Conservation (phyloP, 306 rosid genomes). For the Malus sieversii region DNA sequence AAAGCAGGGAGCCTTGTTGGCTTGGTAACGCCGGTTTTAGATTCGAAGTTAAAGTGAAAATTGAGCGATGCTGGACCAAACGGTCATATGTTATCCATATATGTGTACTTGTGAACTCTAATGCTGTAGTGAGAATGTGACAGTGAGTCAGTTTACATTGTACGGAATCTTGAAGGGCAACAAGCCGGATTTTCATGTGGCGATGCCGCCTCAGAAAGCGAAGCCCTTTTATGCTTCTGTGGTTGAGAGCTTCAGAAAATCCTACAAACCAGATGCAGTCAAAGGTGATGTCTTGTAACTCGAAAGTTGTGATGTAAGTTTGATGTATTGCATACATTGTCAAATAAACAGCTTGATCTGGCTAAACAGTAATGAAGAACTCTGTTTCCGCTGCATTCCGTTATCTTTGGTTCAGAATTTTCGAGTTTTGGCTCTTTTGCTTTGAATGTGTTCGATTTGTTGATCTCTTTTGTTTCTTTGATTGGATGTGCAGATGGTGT, state of each 20-base stretch:
- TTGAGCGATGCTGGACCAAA: no score
- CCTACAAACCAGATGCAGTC: constrained; percentile 53
- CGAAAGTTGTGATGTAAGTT: neutral
- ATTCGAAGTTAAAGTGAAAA: no score
- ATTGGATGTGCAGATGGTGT: constrained; percentile 57
- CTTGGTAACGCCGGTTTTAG: no score
- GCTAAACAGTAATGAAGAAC: no score
- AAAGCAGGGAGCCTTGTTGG: no score
- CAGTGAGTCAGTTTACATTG: constrained; percentile 94
- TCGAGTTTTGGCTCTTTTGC: neutral
- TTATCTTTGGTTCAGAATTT: neutral
- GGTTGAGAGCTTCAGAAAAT: constrained; percentile 57
- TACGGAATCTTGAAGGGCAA: constrained; percentile 82
- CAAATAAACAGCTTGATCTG: neutral
- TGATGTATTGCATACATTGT: neutral
- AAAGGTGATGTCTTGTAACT: constrained; percentile 37
- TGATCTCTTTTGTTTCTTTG: neutral
- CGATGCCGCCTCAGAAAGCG: constrained; percentile 79
- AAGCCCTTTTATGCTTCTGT: constrained; percentile 74
- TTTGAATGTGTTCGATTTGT: neutral
- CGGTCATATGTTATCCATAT: no score
- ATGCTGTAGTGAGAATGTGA: constrained; percentile 2
- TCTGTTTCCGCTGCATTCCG: neutral
- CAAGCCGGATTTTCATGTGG: constrained; percentile 92
- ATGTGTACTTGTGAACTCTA: neutral